Evolutionary conservation across 2,329 filamentous ascomycete genomes (phyloP), one percentile per base, ranked within the genome.

Genomic region (Exutisphaerella laricina): DNA sequence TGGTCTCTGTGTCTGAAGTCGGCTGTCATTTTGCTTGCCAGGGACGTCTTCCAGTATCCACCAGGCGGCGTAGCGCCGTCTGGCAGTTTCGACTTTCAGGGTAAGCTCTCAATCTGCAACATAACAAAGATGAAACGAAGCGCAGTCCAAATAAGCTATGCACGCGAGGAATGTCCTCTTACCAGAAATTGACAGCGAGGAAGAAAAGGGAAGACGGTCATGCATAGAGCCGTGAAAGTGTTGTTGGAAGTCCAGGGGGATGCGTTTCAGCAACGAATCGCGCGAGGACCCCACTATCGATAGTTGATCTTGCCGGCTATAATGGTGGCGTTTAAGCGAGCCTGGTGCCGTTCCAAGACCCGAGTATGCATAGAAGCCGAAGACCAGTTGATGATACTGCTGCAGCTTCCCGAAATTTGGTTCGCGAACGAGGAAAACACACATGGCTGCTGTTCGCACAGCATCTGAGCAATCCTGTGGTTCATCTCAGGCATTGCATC

Each of bases 1-100:
- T 38, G 13, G 4, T 34, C 34, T 28, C 41, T 29, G 35, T 44
- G 39, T 20, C 22, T 44, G n/a, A 29, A 22, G 20, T 44, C 41
- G 28, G 35, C 20, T 16, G 35, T 39, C 41, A 44, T 44, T 10
- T 14, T 34, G 22, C 25, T 18, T 32, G 20, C 21, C 20, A 17
- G 22, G 9, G 17, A 25, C 14, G 7, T 37, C 10, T 30, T 16
- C 5, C 33, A 17, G 28, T 25, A 22, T 32, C 23, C 23, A 43
- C 32, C 17, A 23, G 30, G 32, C 33, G 26, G 38, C 38, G 26
- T 18, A 13, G 21, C 33, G 33, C 13, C 30, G 16, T 20, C 23
- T 17, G 33, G 17, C 21, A 20, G 23, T n/a, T 20, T 35, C 20
- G 18, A 13, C 33, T 20, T n/a, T 35, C 33, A 21, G 16, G 33